These are phyloP conservation scores for Aspergillus funiculosus DNA, from an alignment of 495 filamentous ascomycete genomes.

Conservation along the genomic window DNA sequence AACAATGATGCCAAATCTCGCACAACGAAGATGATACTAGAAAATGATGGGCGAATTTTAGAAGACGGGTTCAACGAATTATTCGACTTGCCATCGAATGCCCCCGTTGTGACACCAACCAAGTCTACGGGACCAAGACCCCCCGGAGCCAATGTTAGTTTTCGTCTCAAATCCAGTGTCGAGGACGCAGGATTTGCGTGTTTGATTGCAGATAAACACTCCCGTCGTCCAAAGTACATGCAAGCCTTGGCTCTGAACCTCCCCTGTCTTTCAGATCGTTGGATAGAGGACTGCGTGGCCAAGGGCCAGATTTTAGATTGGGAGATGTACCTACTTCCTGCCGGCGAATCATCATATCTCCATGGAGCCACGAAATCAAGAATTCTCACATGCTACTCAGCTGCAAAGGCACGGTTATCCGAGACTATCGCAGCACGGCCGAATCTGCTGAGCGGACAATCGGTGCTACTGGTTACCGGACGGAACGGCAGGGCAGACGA, in stretches of 20 bases:
- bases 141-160: constrained; percentile 18
- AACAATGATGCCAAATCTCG: constrained; percentile 49
- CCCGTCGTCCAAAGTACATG: constrained; percentile 87
- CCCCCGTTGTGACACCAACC: constrained; percentile 26
- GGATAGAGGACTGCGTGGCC: constrained; percentile 69
- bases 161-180: constrained; percentile 46
- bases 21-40: constrained; percentile 43
- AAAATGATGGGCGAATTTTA: constrained; percentile 68
- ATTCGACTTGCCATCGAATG: constrained; percentile 53
- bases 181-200: constrained; percentile 67
- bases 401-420: constrained; percentile 49
- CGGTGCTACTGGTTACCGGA: constrained; percentile 70
- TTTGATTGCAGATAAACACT: constrained; percentile 80
- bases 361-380: constrained; percentile 73
- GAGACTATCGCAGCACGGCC: constrained; percentile 52
- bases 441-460: constrained; percentile 58
- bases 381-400: constrained; percentile 52
- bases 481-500: constrained; percentile 57
- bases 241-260: constrained; percentile 88
- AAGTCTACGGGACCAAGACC: constrained; percentile 17
- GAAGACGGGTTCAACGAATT: constrained; percentile 76
- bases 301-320: constrained; percentile 60
- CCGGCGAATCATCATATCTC: constrained; percentile 73
- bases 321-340: constrained; percentile 76
- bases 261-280: constrained; percentile 73